Percentiles rank a stretch among this genome's conserved stretches.
These are phyloP conservation scores for Castanospermum australe DNA, from an alignment of 306 rosid genomes.

Conservation along the genomic window DNA sequence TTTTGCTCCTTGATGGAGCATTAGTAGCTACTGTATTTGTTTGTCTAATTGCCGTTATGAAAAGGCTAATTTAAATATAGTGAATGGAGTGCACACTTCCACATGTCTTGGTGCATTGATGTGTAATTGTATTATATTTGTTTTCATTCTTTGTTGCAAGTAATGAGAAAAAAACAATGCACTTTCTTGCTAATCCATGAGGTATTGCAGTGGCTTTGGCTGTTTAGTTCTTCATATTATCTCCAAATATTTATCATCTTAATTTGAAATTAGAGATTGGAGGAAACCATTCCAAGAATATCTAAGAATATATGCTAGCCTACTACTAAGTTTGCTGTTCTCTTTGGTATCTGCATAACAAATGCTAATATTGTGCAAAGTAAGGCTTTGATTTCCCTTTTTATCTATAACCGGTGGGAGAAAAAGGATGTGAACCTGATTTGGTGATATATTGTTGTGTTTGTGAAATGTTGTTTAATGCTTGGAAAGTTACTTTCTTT, in stretches of 20 bases:
- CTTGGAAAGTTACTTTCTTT: no score
- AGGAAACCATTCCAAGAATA: neutral
- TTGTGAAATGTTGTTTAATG: no score
- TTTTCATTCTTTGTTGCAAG: neutral
- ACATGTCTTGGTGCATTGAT: slow-evolving; percentile 8
- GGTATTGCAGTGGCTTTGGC: neutral
- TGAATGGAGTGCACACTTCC: slow-evolving; percentile 11
- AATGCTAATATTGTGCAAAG: no score
- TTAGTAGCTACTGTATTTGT: slow-evolving; percentile 22
- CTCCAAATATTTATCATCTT: neutral
- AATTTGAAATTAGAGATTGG: neutral
- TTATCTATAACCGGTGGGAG: no score
- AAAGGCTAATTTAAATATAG: slow-evolving; percentile 27
- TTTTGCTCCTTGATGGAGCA: slow-evolving; percentile 30
- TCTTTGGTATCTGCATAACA: no score
- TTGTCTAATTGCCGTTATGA: slow-evolving; percentile 20
- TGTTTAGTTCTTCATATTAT: neutral
- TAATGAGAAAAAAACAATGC: neutral
- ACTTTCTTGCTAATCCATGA: neutral
- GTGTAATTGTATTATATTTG: neutral
- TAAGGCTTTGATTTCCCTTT: no score
- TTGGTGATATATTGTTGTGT: no score
- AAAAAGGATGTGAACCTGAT: no score
- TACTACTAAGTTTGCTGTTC: no score
- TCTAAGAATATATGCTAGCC: neutral